phyloP scores from a whole-genome alignment of 495 filamentous ascomycete species.

The Annulohypoxylon stygium region DNA sequence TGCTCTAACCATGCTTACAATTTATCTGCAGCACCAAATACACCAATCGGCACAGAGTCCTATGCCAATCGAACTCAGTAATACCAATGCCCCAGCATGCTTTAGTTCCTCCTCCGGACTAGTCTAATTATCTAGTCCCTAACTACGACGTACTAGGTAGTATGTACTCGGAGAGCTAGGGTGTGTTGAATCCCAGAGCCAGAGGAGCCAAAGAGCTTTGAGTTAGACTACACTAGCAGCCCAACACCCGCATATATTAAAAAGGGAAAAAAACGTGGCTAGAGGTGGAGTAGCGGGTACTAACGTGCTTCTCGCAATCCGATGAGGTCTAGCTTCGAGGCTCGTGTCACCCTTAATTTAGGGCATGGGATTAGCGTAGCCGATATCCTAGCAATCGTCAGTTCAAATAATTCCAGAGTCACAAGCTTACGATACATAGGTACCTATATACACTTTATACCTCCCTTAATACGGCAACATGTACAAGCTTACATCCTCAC shows the following conservation, averaged over 20 bases:
- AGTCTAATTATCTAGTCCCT: background rate
- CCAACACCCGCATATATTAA: conserved; percentile 29
- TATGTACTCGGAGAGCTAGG: background rate
- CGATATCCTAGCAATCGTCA: conserved; percentile 10
- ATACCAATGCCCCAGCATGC: conserved; percentile 24
- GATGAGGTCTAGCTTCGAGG: conserved; percentile 31
- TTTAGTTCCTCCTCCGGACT: conserved; percentile 22
- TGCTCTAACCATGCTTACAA: conserved; percentile 31
- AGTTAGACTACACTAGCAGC: conserved; percentile 20
- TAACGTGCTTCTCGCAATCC: conserved; percentile 30
- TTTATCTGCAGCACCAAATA: conserved; percentile 37
- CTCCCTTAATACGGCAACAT: no score
- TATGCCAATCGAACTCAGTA: conserved; percentile 26
- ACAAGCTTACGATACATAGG: background rate
- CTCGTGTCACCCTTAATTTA: conserved; percentile 47
- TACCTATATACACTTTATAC: background rate
- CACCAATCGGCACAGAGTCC: conserved; percentile 35
- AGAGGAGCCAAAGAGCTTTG: conserved; percentile 1
- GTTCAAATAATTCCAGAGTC: background rate
- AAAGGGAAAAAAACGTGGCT: conserved; percentile 44
- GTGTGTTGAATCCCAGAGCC: background rate
- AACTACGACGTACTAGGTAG: background rate
- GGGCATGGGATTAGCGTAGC: conserved; percentile 17
- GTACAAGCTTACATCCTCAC: background rate
- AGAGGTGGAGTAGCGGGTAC: conserved; percentile 40